Conservation (phyloP, 2,329 filamentous ascomycete species). For the Calonectria honghensis region DNA sequence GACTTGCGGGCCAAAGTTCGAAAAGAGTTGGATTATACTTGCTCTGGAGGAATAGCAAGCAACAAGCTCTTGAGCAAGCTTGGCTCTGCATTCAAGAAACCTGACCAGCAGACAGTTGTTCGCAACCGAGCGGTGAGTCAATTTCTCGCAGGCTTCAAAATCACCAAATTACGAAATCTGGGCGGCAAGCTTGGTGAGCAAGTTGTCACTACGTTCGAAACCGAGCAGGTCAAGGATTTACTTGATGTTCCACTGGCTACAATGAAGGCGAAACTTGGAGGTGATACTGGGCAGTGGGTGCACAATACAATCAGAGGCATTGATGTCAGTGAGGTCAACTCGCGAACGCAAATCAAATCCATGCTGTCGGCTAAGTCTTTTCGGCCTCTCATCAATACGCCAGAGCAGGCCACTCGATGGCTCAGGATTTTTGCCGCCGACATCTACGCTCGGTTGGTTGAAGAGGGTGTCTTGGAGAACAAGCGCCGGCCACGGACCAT, state of each 20-base stretch:
- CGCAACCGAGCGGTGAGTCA: slow-evolving; percentile 86
- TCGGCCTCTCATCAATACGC: slow-evolving; percentile 84
- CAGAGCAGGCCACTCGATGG: slow-evolving; percentile 89
- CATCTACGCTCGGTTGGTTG: slow-evolving; percentile 90
- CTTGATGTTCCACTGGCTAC: slow-evolving; percentile 83
- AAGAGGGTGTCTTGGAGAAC: slow-evolving; percentile 92
- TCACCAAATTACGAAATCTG: slow-evolving; percentile 96
- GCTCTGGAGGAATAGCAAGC: slow-evolving; percentile 89
- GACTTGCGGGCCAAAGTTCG: slow-evolving; percentile 82
- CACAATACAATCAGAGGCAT: slow-evolving; percentile 90
- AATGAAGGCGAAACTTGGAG: slow-evolving; percentile 85
- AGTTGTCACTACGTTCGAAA: slow-evolving; percentile 86
- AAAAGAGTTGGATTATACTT: slow-evolving; percentile 87
- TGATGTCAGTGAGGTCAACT: slow-evolving; percentile 91
- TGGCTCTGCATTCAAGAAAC: slow-evolving; percentile 93
- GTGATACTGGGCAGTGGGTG: slow-evolving; percentile 90
- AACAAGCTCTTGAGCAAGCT: slow-evolving; percentile 98
- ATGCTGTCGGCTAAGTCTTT: slow-evolving; percentile 99
- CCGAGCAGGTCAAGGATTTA: slow-evolving; percentile 86
- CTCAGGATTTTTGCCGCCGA: slow-evolving; percentile 93
- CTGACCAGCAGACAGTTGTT: slow-evolving; percentile 95
- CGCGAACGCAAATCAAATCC: slow-evolving; percentile 94
- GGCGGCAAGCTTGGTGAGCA: slow-evolving; percentile 96
- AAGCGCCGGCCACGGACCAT: slow-evolving; percentile 90
- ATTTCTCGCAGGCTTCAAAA: slow-evolving; percentile 90